Evolutionary conservation across 2,329 filamentous ascomycete species (phyloP).

Genomic region (Talaromyces amestolkiae): DNA sequence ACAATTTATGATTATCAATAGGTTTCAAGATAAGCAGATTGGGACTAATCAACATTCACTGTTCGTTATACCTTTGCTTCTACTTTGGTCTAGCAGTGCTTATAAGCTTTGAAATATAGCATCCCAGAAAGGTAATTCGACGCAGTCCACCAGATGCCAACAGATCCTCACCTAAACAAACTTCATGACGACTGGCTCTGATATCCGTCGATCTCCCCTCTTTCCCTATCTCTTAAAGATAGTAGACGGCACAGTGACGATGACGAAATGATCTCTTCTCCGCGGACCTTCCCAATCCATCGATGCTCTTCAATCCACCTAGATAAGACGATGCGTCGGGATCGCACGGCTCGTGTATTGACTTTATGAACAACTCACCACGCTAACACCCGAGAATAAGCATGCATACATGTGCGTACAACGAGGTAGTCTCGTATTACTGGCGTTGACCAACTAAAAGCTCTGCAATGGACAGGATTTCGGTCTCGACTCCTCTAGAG

Average conservation of each 20-base stretch:
- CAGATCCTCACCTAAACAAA: not conserved
- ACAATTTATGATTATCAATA: slow-evolving; percentile 1
- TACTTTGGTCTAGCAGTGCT: not conserved
- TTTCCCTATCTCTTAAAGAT: too few relatives aligned
- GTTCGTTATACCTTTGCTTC: not conserved
- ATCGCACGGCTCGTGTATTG: not conserved
- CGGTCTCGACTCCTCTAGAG: not conserved
- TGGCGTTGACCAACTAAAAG: not conserved
- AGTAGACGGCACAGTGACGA: not conserved
- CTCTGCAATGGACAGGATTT: not conserved
- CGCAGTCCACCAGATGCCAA: not conserved
- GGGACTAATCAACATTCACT: not conserved
- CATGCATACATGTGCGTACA: not conserved
- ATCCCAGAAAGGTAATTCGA: not conserved
- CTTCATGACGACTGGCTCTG: not conserved
- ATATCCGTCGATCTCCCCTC: not conserved
- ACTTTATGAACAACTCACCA: slow-evolving; percentile 5
- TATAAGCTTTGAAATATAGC: not conserved
- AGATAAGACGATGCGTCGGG: slow-evolving; percentile 5
- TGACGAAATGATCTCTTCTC: not conserved
- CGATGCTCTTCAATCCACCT: not conserved
- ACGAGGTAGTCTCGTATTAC: not conserved
- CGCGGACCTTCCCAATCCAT: slow-evolving; percentile 1
- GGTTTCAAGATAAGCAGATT: not conserved
- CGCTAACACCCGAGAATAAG: not conserved